These are phyloP conservation scores for Spergularia marina DNA, from an alignment of 148 eudicot species.

Conservation along the genomic window DNA sequence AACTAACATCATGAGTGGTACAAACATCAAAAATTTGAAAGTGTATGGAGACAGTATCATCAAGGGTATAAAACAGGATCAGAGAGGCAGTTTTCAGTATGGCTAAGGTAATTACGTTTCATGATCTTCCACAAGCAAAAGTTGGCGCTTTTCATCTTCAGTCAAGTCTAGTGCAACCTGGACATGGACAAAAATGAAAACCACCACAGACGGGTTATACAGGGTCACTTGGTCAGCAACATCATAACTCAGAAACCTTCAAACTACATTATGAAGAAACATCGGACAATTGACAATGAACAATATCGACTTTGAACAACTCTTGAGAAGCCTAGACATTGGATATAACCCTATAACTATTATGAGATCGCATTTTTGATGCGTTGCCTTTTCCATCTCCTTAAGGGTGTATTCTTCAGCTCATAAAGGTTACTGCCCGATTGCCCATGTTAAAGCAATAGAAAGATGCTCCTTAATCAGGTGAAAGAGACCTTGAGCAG, in stretches of 20 bases:
- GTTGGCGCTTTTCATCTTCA: constrained; percentile 66
- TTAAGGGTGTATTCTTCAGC: background rate
- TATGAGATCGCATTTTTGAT: background rate
- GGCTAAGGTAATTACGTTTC: constrained; percentile 41
- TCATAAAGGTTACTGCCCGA: background rate
- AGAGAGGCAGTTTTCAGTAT: background rate
- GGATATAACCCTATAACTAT: background rate
- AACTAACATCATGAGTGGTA: background rate
- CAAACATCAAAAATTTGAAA: background rate
- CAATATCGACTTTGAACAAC: background rate
- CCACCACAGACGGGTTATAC: background rate
- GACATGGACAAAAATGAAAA: background rate
- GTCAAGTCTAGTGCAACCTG: constrained; percentile 83
- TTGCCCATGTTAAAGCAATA: background rate
- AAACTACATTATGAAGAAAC: background rate
- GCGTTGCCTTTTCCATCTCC: background rate
- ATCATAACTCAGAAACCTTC: background rate
- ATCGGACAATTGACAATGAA: background rate
- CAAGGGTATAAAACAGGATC: background rate
- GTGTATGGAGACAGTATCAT: background rate
- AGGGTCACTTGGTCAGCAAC: background rate
- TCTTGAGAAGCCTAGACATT: background rate
- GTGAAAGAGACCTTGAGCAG: background rate
- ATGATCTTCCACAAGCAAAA: constrained; percentile 45
- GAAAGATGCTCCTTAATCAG: background rate